phyloP scores from a whole-genome alignment of 139 green algal genomes.

The Pseudopediastrum boryanum region DNA sequence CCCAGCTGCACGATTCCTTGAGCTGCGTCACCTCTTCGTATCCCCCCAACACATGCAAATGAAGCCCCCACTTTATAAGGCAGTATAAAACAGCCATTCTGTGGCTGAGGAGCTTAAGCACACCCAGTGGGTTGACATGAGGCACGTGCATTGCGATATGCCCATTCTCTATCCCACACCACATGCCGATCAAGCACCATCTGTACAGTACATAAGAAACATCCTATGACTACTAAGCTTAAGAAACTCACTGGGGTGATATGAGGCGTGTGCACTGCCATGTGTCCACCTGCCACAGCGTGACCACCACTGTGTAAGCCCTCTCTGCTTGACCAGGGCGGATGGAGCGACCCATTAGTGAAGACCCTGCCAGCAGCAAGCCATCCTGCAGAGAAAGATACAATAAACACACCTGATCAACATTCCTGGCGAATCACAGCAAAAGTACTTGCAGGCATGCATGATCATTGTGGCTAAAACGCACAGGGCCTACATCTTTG shows the following conservation, averaged over 20 bases:
- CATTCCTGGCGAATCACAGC: too few species aligned
- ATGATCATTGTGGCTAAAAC: too few species aligned
- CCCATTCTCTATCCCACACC: not conserved
- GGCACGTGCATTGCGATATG: not conserved
- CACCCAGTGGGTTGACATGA: too few species aligned
- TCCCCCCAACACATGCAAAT: not conserved
- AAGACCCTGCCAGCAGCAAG: too few species aligned
- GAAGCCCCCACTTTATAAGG: not conserved
- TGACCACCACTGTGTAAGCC: constrained; percentile 34
- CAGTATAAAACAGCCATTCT: not conserved
- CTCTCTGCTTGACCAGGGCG: too few species aligned
- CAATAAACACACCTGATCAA: too few species aligned
- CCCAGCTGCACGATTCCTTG: not conserved
- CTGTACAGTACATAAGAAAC: not conserved
- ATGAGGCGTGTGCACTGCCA: constrained; percentile 29
- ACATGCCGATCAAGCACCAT: not conserved
- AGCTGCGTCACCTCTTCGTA: not conserved
- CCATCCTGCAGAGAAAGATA: too few species aligned
- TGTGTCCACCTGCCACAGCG: constrained; percentile 11
- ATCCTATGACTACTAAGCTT: not conserved
- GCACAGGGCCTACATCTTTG: too few species aligned
- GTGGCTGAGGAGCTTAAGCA: too few species aligned
- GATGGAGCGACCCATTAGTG: too few species aligned
- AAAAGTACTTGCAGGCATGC: too few species aligned
- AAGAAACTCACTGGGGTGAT: constrained; percentile 18